These are phyloP conservation scores for Cutaneotrichosporon cavernicola DNA, from an alignment of 1,284 basidiomycete genomes.

Conservation along the genomic window DNA sequence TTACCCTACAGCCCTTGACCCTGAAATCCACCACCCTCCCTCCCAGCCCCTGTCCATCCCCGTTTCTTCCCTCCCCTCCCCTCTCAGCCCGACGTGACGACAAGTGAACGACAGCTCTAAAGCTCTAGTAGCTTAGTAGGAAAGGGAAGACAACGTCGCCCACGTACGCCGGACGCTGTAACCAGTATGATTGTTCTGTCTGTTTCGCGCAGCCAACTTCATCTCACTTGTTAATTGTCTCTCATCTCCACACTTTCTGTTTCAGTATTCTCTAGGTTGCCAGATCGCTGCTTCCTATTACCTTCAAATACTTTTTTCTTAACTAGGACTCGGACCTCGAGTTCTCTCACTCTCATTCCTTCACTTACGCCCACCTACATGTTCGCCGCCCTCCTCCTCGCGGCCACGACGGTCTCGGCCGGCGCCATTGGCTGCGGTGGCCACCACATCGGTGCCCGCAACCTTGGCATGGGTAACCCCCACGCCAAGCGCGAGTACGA, in stretches of 20 bases:
- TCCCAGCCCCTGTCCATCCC: too few species aligned
- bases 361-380: background rate
- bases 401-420: constrained; percentile 10
- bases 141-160: too few species aligned
- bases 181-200: too few species aligned
- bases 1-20: too few species aligned
- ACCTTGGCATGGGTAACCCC: constrained; percentile 7
- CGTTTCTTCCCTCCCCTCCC: too few species aligned
- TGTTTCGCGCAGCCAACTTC: too few species aligned
- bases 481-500: constrained; percentile 10
- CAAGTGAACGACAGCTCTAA: too few species aligned
- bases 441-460: constrained; percentile 18
- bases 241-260: background rate
- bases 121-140: too few species aligned
- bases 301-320: background rate
- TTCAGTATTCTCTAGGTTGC: background rate
- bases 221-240: background rate
- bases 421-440: constrained; percentile 14
- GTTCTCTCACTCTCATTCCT: constrained; percentile 5
- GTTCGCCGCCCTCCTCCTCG: constrained; percentile 6
- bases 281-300: background rate
- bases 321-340: constrained; percentile 4
- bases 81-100: too few species aligned
- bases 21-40: background rate
- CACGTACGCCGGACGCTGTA: too few species aligned